Evolutionary conservation across 192 early-diverging fungal species (phyloP), one percentile per base, ranked within the genome.

Genomic region (Phycomyces nitens): DNA sequence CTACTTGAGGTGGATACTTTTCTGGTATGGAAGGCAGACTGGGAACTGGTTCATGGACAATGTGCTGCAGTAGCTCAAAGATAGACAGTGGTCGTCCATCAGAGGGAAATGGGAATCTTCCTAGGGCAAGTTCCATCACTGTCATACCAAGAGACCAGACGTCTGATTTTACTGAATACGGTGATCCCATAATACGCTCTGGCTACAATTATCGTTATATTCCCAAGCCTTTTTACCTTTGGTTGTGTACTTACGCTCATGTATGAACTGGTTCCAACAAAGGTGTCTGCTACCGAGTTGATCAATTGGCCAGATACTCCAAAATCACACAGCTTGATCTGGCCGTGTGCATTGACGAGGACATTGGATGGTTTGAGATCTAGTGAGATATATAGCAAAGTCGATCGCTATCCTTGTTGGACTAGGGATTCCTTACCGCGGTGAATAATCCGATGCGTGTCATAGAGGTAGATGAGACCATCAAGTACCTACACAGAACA

Each of bases 51-150:
- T 97, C 92, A 64, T 93, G 88, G 6, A 89, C 88, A 67, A 99
- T 95, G 60, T 89, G 94, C 71, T 94, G 89, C 53, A 99, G 82
- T 67, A 99, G 78, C 57, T 99, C 97, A 73, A 99, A 92, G 24
- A 94, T 88, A 8, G 91, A 56, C 29, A 64, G 55, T 12, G 39
- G 56, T 16, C 8, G 39, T 1, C 18, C 68, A 26, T 88, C 90
- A 53, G 84, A 79, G 58, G 80, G 86, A 58, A 90, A 71, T 22
- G 90, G 89, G 66, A 87, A 91, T 56, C 83, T 72, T 58, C 89
- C 89, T 44, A 92, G 68, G 0, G 88, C 89, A 65, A 93, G 75
- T 68, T 93, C 90, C 83, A 93, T 88, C 58, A 90, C 73, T 2
- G 88, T 89, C 51, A 91, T 80, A 20, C 89, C 89, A 43, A 93